A percentile compares a stretch with the other conserved stretches of the same genome.
These are phyloP conservation scores for Choiromyces venosus DNA, from an alignment of 495 filamentous ascomycete species.

Conservation along the genomic window DNA sequence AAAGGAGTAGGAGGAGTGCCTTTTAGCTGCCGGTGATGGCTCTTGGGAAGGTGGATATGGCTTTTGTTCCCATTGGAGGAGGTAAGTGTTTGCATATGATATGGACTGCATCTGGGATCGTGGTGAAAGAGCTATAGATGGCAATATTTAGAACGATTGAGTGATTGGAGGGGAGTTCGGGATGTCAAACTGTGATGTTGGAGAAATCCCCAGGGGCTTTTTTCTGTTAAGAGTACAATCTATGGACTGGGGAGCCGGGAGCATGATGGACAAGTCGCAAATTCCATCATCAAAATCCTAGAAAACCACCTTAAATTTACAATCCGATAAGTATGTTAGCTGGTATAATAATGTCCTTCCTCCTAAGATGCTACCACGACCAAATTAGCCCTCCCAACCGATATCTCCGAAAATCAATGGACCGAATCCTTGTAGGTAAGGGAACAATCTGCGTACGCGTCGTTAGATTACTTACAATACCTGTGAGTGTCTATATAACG, in stretches of 20 bases:
- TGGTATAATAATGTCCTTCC: too few species aligned
- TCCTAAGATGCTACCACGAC: too few species aligned
- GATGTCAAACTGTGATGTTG: neutral
- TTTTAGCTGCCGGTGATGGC: neutral
- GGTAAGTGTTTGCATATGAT: neutral
- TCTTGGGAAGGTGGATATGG: neutral
- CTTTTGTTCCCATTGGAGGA: neutral
- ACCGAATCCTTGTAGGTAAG: neutral
- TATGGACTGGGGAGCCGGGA: neutral
- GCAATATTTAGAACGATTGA: neutral
- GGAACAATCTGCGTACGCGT: neutral
- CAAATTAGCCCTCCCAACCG: neutral
- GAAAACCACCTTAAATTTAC: neutral
- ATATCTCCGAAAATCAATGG: neutral
- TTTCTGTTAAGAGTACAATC: neutral
- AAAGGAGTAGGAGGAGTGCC: neutral
- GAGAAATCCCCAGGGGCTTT: neutral
- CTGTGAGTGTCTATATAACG: neutral
- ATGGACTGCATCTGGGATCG: neutral
- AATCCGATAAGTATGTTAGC: neutral
- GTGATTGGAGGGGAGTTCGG: neutral
- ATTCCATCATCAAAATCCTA: neutral
- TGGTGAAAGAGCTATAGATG: neutral
- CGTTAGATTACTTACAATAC: neutral
- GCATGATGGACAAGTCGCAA: neutral